Evolutionary conservation across 257 asterid species (phyloP).

Genomic region (Przewalskia tangutica): DNA sequence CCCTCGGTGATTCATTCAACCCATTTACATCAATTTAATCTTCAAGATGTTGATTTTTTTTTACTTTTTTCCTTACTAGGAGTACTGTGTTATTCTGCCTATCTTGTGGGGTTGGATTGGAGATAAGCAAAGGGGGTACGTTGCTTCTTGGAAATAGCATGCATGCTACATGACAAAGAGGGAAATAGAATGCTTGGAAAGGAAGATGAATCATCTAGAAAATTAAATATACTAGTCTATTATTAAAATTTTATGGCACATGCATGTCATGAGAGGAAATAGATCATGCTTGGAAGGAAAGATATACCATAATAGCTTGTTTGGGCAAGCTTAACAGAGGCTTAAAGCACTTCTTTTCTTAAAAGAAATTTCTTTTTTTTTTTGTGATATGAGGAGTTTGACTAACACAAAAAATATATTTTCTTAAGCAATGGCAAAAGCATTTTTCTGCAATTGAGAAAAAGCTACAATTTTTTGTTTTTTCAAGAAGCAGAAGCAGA

Average conservation of each 20-base stretch:
- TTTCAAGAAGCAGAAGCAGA: no score
- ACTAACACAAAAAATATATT: no score
- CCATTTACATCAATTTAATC: background rate
- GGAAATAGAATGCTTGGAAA: background rate
- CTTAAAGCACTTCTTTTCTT: no score
- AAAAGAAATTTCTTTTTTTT: no score
- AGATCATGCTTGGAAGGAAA: background rate
- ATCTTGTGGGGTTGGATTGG: background rate
- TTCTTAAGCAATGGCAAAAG: no score
- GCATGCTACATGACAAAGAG: background rate
- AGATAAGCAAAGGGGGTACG: background rate
- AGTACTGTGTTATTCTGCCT: background rate
- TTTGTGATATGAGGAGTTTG: no score
- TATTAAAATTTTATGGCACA: background rate
- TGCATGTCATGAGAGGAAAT: background rate
- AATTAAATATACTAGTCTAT: background rate
- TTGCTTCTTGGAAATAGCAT: background rate
- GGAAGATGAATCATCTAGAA: background rate
- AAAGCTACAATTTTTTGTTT: no score
- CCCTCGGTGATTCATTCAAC: no score
- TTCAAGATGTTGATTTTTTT: background rate
- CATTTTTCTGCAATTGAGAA: no score
- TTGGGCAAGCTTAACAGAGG: background rate
- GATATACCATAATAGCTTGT: background rate
- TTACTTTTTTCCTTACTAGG: background rate